These are phyloP conservation scores for Alternaria consortialis DNA, from an alignment of 2,329 filamentous ascomycete species.

Conservation along the genomic window DNA sequence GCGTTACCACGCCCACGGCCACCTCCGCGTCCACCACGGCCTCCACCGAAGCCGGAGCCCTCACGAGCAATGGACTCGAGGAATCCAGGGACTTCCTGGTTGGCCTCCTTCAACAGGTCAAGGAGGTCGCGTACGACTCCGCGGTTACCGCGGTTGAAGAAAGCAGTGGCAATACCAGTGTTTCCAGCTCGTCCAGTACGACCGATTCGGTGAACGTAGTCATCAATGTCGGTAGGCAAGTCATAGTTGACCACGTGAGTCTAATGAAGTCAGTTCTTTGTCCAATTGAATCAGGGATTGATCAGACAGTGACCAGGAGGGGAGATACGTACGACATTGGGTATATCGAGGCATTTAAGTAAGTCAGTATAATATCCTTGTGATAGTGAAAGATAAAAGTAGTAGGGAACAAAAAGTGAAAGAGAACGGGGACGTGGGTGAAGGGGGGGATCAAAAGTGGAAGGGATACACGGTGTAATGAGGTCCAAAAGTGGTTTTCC, in stretches of 20 bases:
- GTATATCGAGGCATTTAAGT: constrained; percentile 79
- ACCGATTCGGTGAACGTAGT: constrained; percentile 99
- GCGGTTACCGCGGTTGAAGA: constrained; percentile 99
- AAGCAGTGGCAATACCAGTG: constrained; percentile 96
- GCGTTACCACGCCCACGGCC: constrained; percentile 75
- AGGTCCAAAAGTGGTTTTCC: too few species aligned
- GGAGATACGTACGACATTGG: constrained; percentile 69
- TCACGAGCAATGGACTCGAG: constrained; percentile 97
- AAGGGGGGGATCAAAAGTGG: too few species aligned
- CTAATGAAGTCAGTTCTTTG: not conserved
- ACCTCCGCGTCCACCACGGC: constrained; percentile 72
- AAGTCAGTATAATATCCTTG: not conserved
- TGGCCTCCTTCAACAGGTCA: constrained; percentile 98
- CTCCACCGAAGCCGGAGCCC: constrained; percentile 80
- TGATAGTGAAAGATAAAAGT: too few species aligned
- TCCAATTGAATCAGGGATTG: too few species aligned
- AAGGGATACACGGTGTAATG: too few species aligned
- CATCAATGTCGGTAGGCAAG: constrained; percentile 97
- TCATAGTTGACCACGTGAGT: constrained; percentile 99
- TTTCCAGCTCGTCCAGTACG: constrained; percentile 99
- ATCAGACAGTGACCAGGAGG: too few species aligned
- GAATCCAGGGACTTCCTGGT: constrained; percentile 94
- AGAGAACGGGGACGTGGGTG: too few species aligned
- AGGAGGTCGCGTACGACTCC: constrained; percentile 96
- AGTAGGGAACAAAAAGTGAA: too few species aligned